A percentile compares a stretch with the other conserved stretches of the same genome.
These are phyloP conservation scores for Vitis hybrid DNA, from an alignment of 177 flowering plant genomes.

Conservation along the genomic window DNA sequence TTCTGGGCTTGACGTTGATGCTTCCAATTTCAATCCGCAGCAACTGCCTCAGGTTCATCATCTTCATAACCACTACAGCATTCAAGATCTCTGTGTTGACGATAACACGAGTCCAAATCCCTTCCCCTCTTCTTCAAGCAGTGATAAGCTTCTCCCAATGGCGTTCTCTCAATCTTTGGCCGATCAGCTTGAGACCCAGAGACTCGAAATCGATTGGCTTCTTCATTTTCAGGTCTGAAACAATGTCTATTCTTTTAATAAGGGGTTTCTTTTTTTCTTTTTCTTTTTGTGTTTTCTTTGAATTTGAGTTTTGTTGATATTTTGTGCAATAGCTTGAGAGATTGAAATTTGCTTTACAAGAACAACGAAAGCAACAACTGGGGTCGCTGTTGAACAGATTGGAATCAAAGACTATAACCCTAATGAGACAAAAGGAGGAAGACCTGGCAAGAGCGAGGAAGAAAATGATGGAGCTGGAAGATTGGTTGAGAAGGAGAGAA, in stretches of 20 bases:
- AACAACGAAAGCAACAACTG: conserved; percentile 31
- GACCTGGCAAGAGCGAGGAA: conserved; percentile 31
- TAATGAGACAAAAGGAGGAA: conserved; percentile 37
- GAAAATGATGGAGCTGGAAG: conserved; percentile 31
- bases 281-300: not conserved
- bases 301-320: not conserved
- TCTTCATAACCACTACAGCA: conserved; percentile 3
- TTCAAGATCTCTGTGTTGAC: conserved; percentile 10
- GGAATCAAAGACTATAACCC: conserved; percentile 20
- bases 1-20: conserved; percentile 20
- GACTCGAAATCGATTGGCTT: conserved; percentile 42
- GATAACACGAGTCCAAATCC: conserved; percentile 1
- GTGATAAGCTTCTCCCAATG: conserved; percentile 13
- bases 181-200: conserved; percentile 36
- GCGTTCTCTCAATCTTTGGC: conserved; percentile 23
- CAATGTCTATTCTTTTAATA: too few relatives aligned
- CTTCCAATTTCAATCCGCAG: conserved; percentile 11
- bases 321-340: conserved; percentile 29
- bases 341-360: conserved; percentile 25
- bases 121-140: conserved; percentile 13
- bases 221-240: conserved; percentile 46
- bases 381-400: conserved; percentile 15
- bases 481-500: conserved; percentile 19
- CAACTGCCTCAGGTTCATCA: conserved; percentile 14
- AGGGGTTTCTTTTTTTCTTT: not conserved